A percentile compares a stretch with the other conserved stretches of the same genome.
These are phyloP conservation scores for Colletotrichum cuscutae DNA, from an alignment of 2,329 filamentous ascomycete genomes.

Conservation along the genomic window DNA sequence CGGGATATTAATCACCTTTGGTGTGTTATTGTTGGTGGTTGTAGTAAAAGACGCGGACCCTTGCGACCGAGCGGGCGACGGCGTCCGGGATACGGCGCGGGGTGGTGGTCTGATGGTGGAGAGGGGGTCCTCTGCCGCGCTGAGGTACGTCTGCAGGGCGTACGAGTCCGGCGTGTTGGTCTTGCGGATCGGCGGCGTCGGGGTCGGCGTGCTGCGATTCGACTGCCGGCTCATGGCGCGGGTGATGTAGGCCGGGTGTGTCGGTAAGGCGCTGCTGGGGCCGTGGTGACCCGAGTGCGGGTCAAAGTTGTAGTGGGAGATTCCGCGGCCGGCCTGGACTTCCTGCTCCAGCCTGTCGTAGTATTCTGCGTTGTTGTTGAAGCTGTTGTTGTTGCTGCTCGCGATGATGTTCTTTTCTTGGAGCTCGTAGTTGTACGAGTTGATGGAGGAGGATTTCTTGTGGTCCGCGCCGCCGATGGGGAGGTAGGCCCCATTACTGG, in stretches of 20 bases:
- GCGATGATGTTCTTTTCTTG: slow-evolving; percentile 28
- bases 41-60: background rate
- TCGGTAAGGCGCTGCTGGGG: slow-evolving; percentile 49
- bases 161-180: slow-evolving; percentile 45
- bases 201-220: slow-evolving; percentile 19
- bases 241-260: slow-evolving; percentile 61
- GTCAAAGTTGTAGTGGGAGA: slow-evolving; percentile 42
- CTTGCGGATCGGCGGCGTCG: slow-evolving; percentile 31
- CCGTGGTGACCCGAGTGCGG: slow-evolving; percentile 38
- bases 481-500: slow-evolving; percentile 33
- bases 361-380: slow-evolving; percentile 50
- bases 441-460: slow-evolving; percentile 40
- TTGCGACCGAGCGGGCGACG: slow-evolving; percentile 9
- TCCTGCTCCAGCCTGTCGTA: slow-evolving; percentile 51
- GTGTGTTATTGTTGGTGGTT: slow-evolving; percentile 3
- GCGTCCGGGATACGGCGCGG: slow-evolving; percentile 15
- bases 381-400: slow-evolving; percentile 39
- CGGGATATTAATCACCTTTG: slow-evolving; percentile 26
- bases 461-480: slow-evolving; percentile 37
- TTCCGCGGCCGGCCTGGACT: slow-evolving; percentile 25
- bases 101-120: slow-evolving; percentile 29
- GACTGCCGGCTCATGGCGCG: slow-evolving; percentile 45
- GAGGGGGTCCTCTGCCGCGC: slow-evolving; percentile 41
- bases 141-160: slow-evolving; percentile 50
- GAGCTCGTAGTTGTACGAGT: slow-evolving; percentile 37